phyloP scores from a whole-genome alignment of 192 early-diverging fungal species.

The Coemansia furcata region DNA sequence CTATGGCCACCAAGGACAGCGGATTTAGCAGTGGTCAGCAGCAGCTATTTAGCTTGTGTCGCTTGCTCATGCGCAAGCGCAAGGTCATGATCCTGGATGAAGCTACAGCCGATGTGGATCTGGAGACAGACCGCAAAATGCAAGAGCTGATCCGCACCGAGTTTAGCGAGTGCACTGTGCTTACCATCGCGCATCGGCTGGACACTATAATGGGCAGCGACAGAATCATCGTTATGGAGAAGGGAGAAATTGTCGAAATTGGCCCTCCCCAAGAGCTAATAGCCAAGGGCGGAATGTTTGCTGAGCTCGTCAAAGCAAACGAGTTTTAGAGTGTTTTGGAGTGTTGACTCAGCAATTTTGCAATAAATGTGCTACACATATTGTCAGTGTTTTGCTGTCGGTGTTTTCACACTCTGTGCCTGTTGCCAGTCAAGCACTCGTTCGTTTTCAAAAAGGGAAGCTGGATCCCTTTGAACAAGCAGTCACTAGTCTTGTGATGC shows the following conservation, averaged over 20 bases:
- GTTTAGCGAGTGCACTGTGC: constrained; percentile 51
- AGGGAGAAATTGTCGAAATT: constrained; percentile 6
- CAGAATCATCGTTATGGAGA: constrained; percentile 55
- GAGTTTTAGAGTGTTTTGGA: neutral
- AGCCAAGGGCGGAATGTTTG: constrained; percentile 13
- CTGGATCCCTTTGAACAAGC: too few relatives aligned
- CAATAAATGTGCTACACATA: neutral
- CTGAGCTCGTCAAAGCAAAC: neutral
- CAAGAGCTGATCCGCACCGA: constrained; percentile 47
- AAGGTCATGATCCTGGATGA: constrained; percentile 64
- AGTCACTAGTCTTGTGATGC: too few relatives aligned
- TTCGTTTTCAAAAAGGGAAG: too few relatives aligned
- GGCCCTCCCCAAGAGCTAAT: constrained; percentile 17
- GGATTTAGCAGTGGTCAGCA: constrained; percentile 53
- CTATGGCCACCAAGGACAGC: constrained; percentile 20
- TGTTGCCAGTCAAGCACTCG: too few relatives aligned
- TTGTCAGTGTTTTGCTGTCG: too few relatives aligned
- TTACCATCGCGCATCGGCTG: constrained; percentile 71
- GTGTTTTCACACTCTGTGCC: too few relatives aligned
- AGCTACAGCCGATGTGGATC: constrained; percentile 63
- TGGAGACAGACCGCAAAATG: constrained; percentile 9
- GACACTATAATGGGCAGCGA: constrained; percentile 65
- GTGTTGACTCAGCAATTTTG: neutral
- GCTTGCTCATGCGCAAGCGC: constrained; percentile 55
- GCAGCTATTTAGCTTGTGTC: constrained; percentile 63